Evolutionary conservation across 2,329 filamentous ascomycete species (phyloP).

Genomic region (Penicillium concentricum): DNA sequence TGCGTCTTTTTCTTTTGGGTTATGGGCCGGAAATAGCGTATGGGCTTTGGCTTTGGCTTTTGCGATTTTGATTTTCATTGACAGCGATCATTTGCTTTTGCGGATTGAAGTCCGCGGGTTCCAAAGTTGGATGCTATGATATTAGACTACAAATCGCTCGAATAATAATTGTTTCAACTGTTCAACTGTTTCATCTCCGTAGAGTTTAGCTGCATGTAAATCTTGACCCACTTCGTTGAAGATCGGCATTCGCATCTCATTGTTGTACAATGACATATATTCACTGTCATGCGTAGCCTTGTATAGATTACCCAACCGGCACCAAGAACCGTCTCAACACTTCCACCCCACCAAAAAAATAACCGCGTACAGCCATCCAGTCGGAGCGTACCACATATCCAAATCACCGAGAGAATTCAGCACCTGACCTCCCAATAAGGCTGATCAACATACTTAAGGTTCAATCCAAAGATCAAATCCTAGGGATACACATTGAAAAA

Average conservation of each 20-base stretch:
- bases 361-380: conserved; percentile 1
- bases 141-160: conserved; percentile 21
- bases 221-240: conserved; percentile 18
- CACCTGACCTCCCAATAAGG: conserved; percentile 7
- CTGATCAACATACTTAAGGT: background rate
- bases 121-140: background rate
- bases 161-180: conserved; percentile 1
- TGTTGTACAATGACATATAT: background rate
- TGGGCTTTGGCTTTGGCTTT: background rate
- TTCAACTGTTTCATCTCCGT: background rate
- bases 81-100: background rate
- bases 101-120: background rate
- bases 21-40: conserved; percentile 4
- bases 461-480: background rate
- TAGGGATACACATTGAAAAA: background rate
- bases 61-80: conserved; percentile 1
- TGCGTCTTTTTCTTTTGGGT: conserved; percentile 2
- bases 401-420: background rate
- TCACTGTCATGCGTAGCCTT: background rate
- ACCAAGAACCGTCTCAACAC: background rate
- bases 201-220: conserved; percentile 4
- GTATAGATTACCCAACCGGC: background rate
- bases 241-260: conserved; percentile 9
- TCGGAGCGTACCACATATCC: conserved; percentile 1
- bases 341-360: background rate